These are phyloP conservation scores for Ganoderma multipileum DNA, from an alignment of 1,284 basidiomycete genomes.

Conservation along the genomic window DNA sequence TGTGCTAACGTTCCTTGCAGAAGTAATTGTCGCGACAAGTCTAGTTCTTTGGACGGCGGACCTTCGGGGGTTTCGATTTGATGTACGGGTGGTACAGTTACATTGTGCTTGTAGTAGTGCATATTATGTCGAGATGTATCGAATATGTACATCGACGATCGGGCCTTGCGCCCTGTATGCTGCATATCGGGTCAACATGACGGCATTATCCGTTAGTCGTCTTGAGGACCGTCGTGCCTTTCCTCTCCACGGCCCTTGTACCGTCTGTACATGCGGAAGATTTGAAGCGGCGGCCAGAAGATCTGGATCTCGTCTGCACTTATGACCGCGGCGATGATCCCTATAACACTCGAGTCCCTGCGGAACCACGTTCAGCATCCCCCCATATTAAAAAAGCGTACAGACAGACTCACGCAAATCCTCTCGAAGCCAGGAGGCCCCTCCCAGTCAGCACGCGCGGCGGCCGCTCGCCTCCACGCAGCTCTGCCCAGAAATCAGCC, in stretches of 20 bases:
- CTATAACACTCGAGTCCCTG: slow-evolving; percentile 18
- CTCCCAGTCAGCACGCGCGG: slow-evolving; percentile 10
- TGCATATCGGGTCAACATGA: background rate
- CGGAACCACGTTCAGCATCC: background rate
- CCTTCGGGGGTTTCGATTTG: background rate
- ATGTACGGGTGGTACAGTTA: background rate
- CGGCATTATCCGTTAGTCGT: too few species aligned
- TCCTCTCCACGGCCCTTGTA: slow-evolving; percentile 19
- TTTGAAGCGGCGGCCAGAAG: slow-evolving; percentile 20
- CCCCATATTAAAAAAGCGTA: background rate
- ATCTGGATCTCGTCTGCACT: slow-evolving; percentile 26
- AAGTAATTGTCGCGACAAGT: too few species aligned
- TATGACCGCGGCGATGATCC: slow-evolving; percentile 20
- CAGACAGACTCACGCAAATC: slow-evolving; percentile 19
- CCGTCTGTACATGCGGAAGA: slow-evolving; percentile 21
- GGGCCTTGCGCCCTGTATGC: background rate
- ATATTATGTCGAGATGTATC: background rate
- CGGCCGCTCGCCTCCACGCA: background rate
- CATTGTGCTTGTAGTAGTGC: background rate
- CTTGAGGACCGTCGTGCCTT: background rate
- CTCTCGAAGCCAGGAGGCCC: slow-evolving; percentile 15
- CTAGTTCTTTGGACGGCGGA: background rate
- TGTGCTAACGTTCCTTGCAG: too few species aligned
- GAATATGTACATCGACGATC: too few species aligned
- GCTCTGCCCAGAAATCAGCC: slow-evolving; percentile 8